These are phyloP conservation scores for Pneumocystis oryctolagi DNA, from an alignment of 1,139 yeast species.

Conservation along the genomic window DNA sequence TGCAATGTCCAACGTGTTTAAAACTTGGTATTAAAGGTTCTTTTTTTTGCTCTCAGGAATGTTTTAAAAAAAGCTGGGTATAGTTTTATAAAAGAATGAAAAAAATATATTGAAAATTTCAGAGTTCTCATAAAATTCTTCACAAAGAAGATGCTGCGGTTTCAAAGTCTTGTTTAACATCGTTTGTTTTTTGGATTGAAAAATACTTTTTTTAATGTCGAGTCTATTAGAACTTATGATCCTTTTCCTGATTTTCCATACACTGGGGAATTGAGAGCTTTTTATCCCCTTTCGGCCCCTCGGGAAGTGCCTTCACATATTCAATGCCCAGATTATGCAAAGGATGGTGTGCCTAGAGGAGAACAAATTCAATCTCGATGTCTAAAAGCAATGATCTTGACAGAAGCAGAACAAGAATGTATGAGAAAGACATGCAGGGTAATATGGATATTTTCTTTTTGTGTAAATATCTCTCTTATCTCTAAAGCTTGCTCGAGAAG, in stretches of 20 bases:
- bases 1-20: slow-evolving; percentile 86
- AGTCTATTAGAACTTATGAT: slow-evolving; percentile 41
- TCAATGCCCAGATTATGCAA: slow-evolving; percentile 71
- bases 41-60: slow-evolving; percentile 67
- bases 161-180: neutral
- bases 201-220: slow-evolving; percentile 11
- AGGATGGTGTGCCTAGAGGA: slow-evolving; percentile 58
- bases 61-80: slow-evolving; percentile 61
- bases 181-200: neutral
- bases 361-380: slow-evolving; percentile 64
- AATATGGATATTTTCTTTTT: neutral
- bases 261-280: slow-evolving; percentile 62
- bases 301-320: slow-evolving; percentile 59
- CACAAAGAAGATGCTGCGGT: neutral
- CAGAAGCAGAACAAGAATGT: slow-evolving; percentile 52
- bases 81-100: slow-evolving; percentile 41
- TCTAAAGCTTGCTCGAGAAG: slow-evolving; percentile 53
- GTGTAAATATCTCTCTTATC: neutral
- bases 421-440: slow-evolving; percentile 52
- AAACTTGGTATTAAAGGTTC: slow-evolving; percentile 43
- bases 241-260: slow-evolving; percentile 71
- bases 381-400: slow-evolving; percentile 47
- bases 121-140: neutral
- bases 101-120: slow-evolving; percentile 17
- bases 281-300: slow-evolving; percentile 64